A percentile compares a stretch with the other conserved stretches of the same genome.
phyloP scores from a whole-genome alignment of 148 eudicot genomes.

The Spergularia bocconei region DNA sequence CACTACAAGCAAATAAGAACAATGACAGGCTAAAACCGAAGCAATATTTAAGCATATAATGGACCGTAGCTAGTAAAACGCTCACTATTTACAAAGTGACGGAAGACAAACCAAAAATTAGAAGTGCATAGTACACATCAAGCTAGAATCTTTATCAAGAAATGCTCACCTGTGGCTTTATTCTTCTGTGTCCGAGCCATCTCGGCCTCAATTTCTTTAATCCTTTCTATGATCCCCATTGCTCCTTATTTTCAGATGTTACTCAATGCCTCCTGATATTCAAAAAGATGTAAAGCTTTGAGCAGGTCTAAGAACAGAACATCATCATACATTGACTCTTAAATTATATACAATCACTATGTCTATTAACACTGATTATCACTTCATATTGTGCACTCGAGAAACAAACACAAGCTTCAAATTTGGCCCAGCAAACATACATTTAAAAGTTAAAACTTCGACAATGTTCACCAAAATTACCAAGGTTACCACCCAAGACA shows the following conservation, averaged over 20 bases:
- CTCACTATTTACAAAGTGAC: background rate
- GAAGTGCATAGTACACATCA: background rate
- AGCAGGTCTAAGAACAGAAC: no score
- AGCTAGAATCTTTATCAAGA: background rate
- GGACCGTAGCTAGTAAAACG: no score
- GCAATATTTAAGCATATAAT: background rate
- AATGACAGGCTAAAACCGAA: background rate
- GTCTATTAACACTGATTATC: no score
- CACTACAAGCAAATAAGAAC: background rate
- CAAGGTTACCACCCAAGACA: background rate
- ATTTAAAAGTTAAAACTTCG: no score
- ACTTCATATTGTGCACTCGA: no score
- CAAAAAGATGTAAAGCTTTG: background rate
- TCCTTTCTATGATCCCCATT: constrained; percentile 97
- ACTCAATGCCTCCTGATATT: background rate
- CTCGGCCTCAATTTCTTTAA: constrained; percentile 97
- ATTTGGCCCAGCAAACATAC: background rate
- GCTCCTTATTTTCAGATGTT: constrained; percentile 31
- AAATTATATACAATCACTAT: no score
- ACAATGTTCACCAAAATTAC: background rate
- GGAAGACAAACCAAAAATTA: background rate
- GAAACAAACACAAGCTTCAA: background rate
- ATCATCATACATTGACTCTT: no score
- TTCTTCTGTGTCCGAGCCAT: constrained; percentile 99
- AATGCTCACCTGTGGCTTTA: constrained; percentile 84